Percentiles rank a stretch among this genome's conserved stretches.
These are phyloP conservation scores for Picochlorum sp. DNA, from an alignment of 139 green algal genomes.

Conservation along the genomic window DNA sequence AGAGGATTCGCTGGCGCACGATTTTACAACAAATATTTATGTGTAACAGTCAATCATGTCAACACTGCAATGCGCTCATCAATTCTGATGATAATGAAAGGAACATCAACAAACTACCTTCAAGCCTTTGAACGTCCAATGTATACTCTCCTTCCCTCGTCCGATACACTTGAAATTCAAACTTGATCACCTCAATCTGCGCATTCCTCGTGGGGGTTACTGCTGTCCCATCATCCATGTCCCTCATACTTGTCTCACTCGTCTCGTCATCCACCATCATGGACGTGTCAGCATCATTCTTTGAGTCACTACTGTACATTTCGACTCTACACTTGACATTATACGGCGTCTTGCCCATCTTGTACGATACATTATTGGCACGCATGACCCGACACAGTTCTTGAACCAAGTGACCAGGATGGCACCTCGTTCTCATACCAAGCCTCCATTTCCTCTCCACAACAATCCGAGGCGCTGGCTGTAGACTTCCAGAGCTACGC, in stretches of 20 bases:
- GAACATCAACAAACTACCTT: constrained; percentile 6
- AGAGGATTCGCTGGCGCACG: too few species aligned
- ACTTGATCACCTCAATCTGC: constrained; percentile 55
- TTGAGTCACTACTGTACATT: constrained; percentile 12
- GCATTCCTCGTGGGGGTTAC: background rate
- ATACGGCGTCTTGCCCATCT: constrained; percentile 94
- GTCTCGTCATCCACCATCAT: constrained; percentile 5
- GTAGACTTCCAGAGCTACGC: constrained; percentile 8
- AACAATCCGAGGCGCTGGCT: constrained; percentile 53
- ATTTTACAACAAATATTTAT: constrained; percentile 4
- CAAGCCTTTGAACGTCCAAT: constrained; percentile 79
- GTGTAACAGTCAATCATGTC: constrained; percentile 2
- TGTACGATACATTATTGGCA: constrained; percentile 42
- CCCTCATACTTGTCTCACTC: background rate
- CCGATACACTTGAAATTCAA: constrained; percentile 95
- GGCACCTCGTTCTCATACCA: constrained; percentile 55
- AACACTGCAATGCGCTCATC: background rate
- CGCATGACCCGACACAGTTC: constrained; percentile 50
- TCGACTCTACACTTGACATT: constrained; percentile 80
- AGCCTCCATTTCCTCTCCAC: constrained; percentile 84
- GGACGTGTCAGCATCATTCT: constrained; percentile 4
- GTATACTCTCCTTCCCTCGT: constrained; percentile 87
- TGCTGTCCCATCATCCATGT: too few species aligned
- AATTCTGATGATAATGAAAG: constrained; percentile 1
- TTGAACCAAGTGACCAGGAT: constrained; percentile 76